A percentile compares a stretch with the other conserved stretches of the same genome.
Conservation (phyloP, 306 rosid species). For the Acacia crassicarpa region DNA sequence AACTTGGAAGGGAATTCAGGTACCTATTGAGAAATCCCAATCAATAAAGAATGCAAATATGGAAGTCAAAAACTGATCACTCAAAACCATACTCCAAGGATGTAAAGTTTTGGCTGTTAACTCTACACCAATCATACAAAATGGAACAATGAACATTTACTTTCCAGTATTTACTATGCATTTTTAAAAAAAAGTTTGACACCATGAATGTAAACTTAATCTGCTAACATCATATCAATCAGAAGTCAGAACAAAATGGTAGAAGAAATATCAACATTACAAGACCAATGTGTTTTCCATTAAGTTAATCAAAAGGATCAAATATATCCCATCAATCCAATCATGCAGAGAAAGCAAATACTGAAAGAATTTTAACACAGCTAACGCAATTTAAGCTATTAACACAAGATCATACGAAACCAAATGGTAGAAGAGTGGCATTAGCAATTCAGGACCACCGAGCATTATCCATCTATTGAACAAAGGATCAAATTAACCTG, state of each 20-base stretch:
- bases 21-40: conserved; percentile 45
- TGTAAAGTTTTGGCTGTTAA: background rate
- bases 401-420: background rate
- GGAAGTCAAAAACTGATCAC: background rate
- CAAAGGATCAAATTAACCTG: background rate
- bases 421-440: background rate
- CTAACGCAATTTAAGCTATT: background rate
- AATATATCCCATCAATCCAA: background rate
- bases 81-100: background rate
- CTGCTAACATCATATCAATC: background rate
- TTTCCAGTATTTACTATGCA: background rate
- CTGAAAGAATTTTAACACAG: background rate
- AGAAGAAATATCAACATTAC: background rate
- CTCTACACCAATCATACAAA: background rate
- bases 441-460: background rate
- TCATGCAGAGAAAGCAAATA: background rate
- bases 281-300: background rate
- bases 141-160: background rate
- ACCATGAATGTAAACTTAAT: background rate
- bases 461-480: background rate
- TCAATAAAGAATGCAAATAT: background rate
- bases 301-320: background rate
- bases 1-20: conserved; percentile 77
- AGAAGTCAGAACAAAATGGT: background rate
- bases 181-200: background rate